Evolutionary conservation across 2,329 filamentous ascomycete species (phyloP), one percentile per base, ranked within the genome.

Genomic region (Alternaria metachromatica): DNA sequence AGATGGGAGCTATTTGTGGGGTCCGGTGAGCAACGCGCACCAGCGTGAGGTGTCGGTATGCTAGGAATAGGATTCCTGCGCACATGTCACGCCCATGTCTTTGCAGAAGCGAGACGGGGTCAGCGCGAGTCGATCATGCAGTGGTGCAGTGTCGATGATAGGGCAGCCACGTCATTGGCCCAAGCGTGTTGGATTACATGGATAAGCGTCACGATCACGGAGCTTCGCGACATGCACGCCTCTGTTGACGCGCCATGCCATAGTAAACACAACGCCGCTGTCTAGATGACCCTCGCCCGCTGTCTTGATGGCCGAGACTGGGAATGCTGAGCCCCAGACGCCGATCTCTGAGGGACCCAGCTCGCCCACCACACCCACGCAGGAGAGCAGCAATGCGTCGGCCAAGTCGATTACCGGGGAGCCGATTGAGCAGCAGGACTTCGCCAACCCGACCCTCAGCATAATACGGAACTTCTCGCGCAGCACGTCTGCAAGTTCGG

Each of bases 311-410:
- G 68, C 72, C 64, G 73, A 73, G 66, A 68, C 72, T 60, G 72
- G 68, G 62, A 68, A 65, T 62, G 71, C 69, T 72, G 72, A 72
- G 69, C 68, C 67, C 59, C 63, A 63, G 48, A 61, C 66, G 64
- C 51, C 68, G 46, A 64, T 65, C 54, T 66, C 69, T 41, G 54
- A 62, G 51, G 43, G 62, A 18, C 48, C 58, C 49, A 66, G 66
- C 61, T 65, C 69, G 53, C 56, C 67, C 28, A 49, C 60, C 5
- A 64, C 69, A 84, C 84, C 33, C 83, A 84, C 21, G 53, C 69
- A 25, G 68, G 79, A 26, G 81, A 83, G 63, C 62, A 71, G 62
- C 66, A 65, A 68, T 70, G 67, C 66, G 26, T 57, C 71, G 26
- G 51, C 68, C 48, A 65, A 62, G 61, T 62, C 60, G 49, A 37